A percentile compares a stretch with the other conserved stretches of the same genome.
phyloP scores from a whole-genome alignment of 1,284 basidiomycete species.

The Moniliophthora roreri region DNA sequence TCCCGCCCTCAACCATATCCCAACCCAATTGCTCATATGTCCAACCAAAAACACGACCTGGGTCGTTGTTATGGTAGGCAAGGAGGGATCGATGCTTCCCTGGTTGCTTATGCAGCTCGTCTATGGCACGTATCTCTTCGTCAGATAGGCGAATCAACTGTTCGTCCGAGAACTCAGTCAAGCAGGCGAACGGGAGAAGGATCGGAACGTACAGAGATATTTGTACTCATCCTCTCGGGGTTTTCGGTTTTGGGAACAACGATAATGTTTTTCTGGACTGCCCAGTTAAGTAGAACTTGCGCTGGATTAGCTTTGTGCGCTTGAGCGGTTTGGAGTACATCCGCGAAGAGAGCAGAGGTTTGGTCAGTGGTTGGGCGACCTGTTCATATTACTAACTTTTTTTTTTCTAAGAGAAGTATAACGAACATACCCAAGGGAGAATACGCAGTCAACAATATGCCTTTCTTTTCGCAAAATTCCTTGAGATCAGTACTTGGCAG shows the following conservation, averaged over 20 bases:
- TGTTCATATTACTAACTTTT: background rate
- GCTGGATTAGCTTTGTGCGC: conserved; percentile 49
- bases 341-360: conserved; percentile 1
- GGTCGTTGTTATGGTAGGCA: conserved; percentile 1
- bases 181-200: background rate
- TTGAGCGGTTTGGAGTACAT: conserved; percentile 51
- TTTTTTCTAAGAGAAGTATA: background rate
- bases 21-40: conserved; percentile 12
- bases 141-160: conserved; percentile 4
- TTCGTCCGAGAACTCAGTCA: background rate
- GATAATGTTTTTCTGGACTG: conserved; percentile 10
- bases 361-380: background rate
- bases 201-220: conserved; percentile 3
- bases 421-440: conserved; percentile 52
- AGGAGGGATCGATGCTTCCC: conserved; percentile 10
- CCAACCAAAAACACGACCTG: conserved; percentile 10
- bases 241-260: conserved; percentile 12
- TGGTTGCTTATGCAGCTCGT: conserved; percentile 6
- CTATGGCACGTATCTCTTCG: background rate
- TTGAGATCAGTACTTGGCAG: conserved; percentile 56
- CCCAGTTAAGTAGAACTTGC: conserved; percentile 11
- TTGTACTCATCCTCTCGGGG: conserved; percentile 4
- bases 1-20: conserved; percentile 6
- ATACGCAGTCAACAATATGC: conserved; percentile 69
- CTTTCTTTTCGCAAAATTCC: conserved; percentile 52